phyloP scores from a whole-genome alignment of 2,329 filamentous ascomycete genomes.

The Hymenoscyphus infarciens region DNA sequence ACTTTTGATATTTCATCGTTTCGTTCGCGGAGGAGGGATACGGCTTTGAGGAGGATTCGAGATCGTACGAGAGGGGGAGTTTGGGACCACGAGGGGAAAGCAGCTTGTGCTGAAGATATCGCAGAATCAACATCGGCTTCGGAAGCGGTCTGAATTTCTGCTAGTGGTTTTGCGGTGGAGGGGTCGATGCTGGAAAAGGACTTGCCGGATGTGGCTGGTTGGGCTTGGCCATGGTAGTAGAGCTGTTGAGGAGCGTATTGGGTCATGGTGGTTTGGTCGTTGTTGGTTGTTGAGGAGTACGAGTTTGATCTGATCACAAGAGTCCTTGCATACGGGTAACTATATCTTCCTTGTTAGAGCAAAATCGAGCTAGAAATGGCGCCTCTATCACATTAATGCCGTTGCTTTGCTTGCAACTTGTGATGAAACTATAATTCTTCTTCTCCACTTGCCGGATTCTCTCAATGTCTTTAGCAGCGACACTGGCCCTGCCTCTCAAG shows the following conservation, averaged over 20 bases:
- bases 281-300: conserved; percentile 1
- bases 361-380: conserved; percentile 9
- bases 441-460: conserved; percentile 1
- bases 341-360: conserved; percentile 10
- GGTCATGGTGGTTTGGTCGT: conserved; percentile 25
- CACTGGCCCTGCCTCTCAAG: neutral
- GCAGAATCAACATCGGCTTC: conserved; percentile 66
- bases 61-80: conserved; percentile 72
- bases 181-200: conserved; percentile 74
- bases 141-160: conserved; percentile 69
- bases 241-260: conserved; percentile 55
- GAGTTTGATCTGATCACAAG: neutral
- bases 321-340: neutral
- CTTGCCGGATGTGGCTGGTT: conserved; percentile 54
- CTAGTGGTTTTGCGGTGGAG: conserved; percentile 64
- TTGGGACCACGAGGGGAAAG: conserved; percentile 73
- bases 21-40: conserved; percentile 65
- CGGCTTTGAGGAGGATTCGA: conserved; percentile 74
- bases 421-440: neutral
- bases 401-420: neutral
- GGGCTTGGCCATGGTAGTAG: conserved; percentile 70
- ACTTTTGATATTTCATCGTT: conserved; percentile 77
- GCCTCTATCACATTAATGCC: neutral
- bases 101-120: conserved; percentile 64
- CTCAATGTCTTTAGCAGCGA: neutral